These are phyloP conservation scores for Yarrowia deformans DNA, from an alignment of 805 yeast species.

Conservation along the genomic window DNA sequence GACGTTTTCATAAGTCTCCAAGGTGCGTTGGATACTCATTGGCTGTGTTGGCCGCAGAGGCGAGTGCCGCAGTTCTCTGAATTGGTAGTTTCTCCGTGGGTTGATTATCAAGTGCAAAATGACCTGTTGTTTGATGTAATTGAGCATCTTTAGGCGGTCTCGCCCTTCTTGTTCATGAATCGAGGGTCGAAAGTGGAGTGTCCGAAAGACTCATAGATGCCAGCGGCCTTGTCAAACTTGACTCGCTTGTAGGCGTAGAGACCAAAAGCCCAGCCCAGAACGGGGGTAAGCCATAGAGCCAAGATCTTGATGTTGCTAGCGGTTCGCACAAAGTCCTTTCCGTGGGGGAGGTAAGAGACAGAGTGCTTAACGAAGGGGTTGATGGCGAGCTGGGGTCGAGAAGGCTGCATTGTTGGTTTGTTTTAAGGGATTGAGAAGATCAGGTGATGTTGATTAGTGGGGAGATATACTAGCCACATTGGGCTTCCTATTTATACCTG, in stretches of 20 bases:
- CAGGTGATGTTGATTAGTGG: constrained; percentile 30
- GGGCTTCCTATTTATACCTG: constrained; percentile 37
- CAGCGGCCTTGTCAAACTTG: constrained; percentile 37
- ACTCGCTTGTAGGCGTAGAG: constrained; percentile 39
- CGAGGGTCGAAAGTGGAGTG: constrained; percentile 37
- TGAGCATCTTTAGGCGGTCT: constrained; percentile 29
- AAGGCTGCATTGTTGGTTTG: constrained; percentile 36
- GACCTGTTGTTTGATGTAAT: constrained; percentile 34
- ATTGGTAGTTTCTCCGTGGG: constrained; percentile 11
- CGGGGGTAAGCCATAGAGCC: constrained; percentile 31
- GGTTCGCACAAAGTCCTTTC: constrained; percentile 17
- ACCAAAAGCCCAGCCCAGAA: constrained; percentile 39
- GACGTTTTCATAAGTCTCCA: constrained; percentile 1
- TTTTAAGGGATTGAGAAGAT: constrained; percentile 16
- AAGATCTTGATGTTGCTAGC: neutral
- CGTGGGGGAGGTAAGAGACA: constrained; percentile 20
- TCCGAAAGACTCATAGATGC: constrained; percentile 20
- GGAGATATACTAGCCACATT: constrained; percentile 25
- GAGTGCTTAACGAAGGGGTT: constrained; percentile 39
- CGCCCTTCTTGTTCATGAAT: constrained; percentile 34
- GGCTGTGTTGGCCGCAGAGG: neutral
- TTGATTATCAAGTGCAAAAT: constrained; percentile 25
- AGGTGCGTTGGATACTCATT: neutral
- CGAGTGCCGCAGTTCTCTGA: constrained; percentile 9
- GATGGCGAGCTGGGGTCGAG: constrained; percentile 31